Conservation (phyloP, 805 yeast genomes). For the Candida pini region DNA sequence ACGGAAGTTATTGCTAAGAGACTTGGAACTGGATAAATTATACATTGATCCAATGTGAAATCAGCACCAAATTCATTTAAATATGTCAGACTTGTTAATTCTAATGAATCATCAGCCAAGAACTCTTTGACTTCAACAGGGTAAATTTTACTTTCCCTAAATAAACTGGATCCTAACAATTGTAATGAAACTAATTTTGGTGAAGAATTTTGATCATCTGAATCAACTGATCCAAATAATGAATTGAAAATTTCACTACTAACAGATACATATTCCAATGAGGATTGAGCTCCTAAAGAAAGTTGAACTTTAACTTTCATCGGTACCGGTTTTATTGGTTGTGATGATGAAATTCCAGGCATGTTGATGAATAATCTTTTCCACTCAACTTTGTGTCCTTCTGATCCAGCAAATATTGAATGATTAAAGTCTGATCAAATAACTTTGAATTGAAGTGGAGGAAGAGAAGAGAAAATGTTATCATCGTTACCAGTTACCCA, state of each 20-base stretch:
- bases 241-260: constrained; percentile 8
- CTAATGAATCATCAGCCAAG: constrained; percentile 28
- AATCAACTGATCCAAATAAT: constrained; percentile 8
- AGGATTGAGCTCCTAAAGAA: constrained; percentile 12
- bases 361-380: too few relatives aligned
- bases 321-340: constrained; percentile 2
- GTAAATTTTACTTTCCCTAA: constrained; percentile 28
- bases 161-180: constrained; percentile 20
- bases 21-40: constrained; percentile 30
- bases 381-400: too few relatives aligned
- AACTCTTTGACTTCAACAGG: constrained; percentile 27
- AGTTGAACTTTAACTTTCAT: constrained; percentile 14
- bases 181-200: constrained; percentile 15
- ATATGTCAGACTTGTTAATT: constrained; percentile 34
- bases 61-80: constrained; percentile 31
- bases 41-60: constrained; percentile 38
- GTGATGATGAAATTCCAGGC: constrained; percentile 13
- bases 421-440: too few relatives aligned
- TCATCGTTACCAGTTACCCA: too few relatives aligned
- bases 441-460: too few relatives aligned
- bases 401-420: too few relatives aligned
- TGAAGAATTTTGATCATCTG: constrained; percentile 1
- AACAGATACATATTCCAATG: constrained; percentile 17
- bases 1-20: constrained; percentile 29
- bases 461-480: too few relatives aligned